Evolutionary conservation across 75 land plant genomes (phyloP), one percentile per base, ranked within the genome.

Genomic region (Pinus albicaulis): DNA sequence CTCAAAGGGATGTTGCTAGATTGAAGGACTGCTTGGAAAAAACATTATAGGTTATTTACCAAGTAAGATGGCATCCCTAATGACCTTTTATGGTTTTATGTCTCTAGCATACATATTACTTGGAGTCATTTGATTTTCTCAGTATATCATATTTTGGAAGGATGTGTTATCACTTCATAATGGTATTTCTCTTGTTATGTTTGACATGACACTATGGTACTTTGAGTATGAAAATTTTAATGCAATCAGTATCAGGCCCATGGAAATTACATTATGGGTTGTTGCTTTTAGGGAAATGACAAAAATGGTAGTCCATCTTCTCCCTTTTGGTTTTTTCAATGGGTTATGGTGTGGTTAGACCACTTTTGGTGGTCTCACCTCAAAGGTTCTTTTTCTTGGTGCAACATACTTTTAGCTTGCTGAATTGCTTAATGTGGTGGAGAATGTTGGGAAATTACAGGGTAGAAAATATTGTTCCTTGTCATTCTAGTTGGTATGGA

Each of bases 321-420:
- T 96, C 64, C 28, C 84, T 96, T 28, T 89, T 96, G 56, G 82
- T 84, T 64, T 84, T 96, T 36, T 88, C 99, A 19, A 96, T 94
- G 99, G 98, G 98, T 17, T 96, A 89, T 87, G 99, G 99, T 73
- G 99, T 96, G 56, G 93, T 96, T 64, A 84, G 92, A 55, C 99
- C 99, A 94, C 98, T 52, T 91, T 96, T 63, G 99, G 98, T 74
- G 99, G 99, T 57, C 87, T 96, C 55, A 96, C 94, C 20, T 89
- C 91, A 58, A 96, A 96, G 85, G 99, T 96, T 73, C 62, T 90
- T 65, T 89, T 96, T 58, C 87, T 92, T 74, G 98, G 98, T 25
- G 74, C 72, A 64, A 93, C 98, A 60, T 96, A 94, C 64, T 96
- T 96, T 34, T 11, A 93, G 78, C 98, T 98, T 52, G 59, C 92